Evolutionary conservation across 208 protist genomes (phyloP), one percentile per base, ranked within the genome.

Genomic region (Crithidia sp.): DNA sequence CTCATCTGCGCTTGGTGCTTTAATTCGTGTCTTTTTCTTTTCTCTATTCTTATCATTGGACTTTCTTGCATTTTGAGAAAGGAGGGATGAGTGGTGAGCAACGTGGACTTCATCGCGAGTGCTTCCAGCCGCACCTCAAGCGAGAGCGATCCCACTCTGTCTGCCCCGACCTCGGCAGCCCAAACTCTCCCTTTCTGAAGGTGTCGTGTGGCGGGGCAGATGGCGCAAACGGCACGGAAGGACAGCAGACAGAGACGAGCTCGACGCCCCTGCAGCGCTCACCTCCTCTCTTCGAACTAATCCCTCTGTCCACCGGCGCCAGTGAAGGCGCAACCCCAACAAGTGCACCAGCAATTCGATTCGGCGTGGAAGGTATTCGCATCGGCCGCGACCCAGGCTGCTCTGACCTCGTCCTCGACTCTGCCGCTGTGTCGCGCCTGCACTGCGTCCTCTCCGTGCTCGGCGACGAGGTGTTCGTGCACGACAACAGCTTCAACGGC

Each of bases 401-500:
- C 54, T 88, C 78, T 41, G 79, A 83, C 14, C 13, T 89, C 3
- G 73, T 81, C 8, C 56, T 91, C 53, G 17, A 69, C 36, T 65
- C 59, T 3, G 63, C 63, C 17, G 62, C 71, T 13, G 71, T 90
- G n/a, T 90, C 79, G 12, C 63, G 77, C 12, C 72, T 90, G 49
- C 85, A 91, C 71, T 88, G 83, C 59, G 77, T 78, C 2, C 71
- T 88, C 44, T 93, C 79, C 63, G 79, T 83, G 17, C 45, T 91
- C 5, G 82, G 82, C 58, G 72, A 80, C 14, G 75, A 88, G 6
- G 84, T 95, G 10, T 92, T 81, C 44, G 82, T 91, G 19, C 83
- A 86, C 47, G 87, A 95, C 77, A 76, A 82, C 62, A 91, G 84
- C 63, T 77, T 77, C 64, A 95, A 93, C 70, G 90, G 90, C n/a